Evolutionary conservation across 2,329 filamentous ascomycete genomes (phyloP).

Genomic region (Aspergillus costaricaensis): DNA sequence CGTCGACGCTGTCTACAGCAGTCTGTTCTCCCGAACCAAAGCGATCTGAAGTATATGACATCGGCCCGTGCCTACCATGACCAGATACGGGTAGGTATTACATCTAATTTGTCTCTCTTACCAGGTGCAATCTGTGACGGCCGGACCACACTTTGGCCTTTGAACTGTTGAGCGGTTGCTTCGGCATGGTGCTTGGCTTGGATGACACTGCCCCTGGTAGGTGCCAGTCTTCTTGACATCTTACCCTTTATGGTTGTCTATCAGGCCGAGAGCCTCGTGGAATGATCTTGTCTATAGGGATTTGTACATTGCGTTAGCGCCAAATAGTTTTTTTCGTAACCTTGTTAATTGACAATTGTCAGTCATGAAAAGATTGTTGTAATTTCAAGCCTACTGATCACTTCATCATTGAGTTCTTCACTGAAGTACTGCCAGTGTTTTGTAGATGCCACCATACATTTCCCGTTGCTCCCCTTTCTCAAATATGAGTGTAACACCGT

Average conservation of each 20-base stretch:
- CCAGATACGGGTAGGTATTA: slow-evolving; percentile 31
- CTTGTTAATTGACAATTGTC: neutral
- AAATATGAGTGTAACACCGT: no score
- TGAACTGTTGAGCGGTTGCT: slow-evolving; percentile 20
- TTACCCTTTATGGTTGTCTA: slow-evolving; percentile 21
- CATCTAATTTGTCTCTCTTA: slow-evolving; percentile 28
- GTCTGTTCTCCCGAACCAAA: slow-evolving; percentile 84
- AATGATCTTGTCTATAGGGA: slow-evolving; percentile 34
- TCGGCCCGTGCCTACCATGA: neutral
- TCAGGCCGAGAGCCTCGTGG: slow-evolving; percentile 26
- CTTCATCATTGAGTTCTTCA: no score
- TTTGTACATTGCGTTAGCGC: slow-evolving; percentile 23
- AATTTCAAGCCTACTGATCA: no score
- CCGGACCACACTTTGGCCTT: slow-evolving; percentile 18
- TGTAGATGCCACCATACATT: no score
- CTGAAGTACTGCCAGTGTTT: no score
- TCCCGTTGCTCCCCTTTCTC: no score
- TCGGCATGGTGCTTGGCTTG: slow-evolving; percentile 27
- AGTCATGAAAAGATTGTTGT: no score
- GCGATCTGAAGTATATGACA: slow-evolving; percentile 59
- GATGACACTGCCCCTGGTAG: slow-evolving; percentile 41
- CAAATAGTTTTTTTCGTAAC: slow-evolving; percentile 10
- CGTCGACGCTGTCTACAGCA: slow-evolving; percentile 98
- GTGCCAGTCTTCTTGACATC: slow-evolving; percentile 33
- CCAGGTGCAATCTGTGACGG: slow-evolving; percentile 29